A percentile compares a stretch with the other conserved stretches of the same genome.
These are phyloP conservation scores for Dactylellina sp. DNA, from an alignment of 2,329 filamentous ascomycete species.

Conservation along the genomic window DNA sequence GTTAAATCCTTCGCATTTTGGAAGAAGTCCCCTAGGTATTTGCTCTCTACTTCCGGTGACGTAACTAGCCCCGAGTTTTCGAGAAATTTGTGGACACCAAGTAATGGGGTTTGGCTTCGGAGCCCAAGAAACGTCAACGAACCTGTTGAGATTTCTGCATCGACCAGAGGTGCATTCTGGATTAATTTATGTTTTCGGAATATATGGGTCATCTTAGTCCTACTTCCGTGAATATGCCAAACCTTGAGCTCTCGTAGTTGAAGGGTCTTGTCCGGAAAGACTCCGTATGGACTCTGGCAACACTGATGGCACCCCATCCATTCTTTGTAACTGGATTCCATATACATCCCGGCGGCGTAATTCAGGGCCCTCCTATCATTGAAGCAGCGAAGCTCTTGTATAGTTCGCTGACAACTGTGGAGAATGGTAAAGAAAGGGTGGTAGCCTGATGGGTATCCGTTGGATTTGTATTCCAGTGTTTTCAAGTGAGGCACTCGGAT, in stretches of 20 bases:
- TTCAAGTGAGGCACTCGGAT: constrained; percentile 14
- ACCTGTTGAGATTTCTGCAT: constrained; percentile 7
- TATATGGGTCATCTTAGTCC: background rate
- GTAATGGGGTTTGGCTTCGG: background rate
- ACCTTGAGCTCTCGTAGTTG: background rate
- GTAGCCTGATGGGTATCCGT: background rate
- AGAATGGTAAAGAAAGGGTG: constrained; percentile 32
- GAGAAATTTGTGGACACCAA: background rate
- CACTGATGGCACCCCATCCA: constrained; percentile 9
- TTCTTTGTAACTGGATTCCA: background rate
- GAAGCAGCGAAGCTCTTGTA: constrained; percentile 13
- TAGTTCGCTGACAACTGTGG: constrained; percentile 11
- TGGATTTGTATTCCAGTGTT: background rate
- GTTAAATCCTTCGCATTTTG: background rate
- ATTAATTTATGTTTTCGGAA: constrained; percentile 1
- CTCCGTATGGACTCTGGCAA: background rate
- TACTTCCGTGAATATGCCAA: background rate
- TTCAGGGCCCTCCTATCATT: background rate
- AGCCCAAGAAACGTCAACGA: background rate
- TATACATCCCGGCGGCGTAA: background rate
- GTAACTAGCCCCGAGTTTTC: background rate
- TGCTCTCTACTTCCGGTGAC: background rate
- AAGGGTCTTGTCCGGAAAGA: background rate
- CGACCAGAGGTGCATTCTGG: background rate
- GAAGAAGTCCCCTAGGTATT: constrained; percentile 18